A percentile compares a stretch with the other conserved stretches of the same genome.
These are phyloP conservation scores for Aspergillus kassunensis DNA, from an alignment of 495 filamentous ascomycete species.

Conservation along the genomic window DNA sequence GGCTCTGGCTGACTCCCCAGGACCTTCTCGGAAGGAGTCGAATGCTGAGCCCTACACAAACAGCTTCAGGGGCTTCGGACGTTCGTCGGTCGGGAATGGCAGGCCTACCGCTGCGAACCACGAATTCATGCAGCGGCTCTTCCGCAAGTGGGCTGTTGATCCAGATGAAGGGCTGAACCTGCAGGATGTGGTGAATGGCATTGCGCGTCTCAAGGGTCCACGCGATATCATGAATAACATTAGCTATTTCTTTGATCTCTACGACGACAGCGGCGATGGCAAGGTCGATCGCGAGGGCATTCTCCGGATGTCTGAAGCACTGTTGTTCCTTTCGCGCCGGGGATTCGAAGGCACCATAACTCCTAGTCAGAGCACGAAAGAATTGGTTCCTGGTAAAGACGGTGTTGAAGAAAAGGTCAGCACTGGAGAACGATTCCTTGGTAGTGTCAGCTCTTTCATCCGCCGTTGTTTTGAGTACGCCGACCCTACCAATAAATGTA, in stretches of 20 bases:
- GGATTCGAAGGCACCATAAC: conserved; percentile 72
- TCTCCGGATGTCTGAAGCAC: conserved; percentile 85
- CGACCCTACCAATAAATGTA: conserved; percentile 68
- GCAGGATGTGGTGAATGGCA: conserved; percentile 84
- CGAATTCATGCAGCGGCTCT: conserved; percentile 89
- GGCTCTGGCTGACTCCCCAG: conserved; percentile 79
- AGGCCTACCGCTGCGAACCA: conserved; percentile 83
- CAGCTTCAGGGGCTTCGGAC: conserved; percentile 44
- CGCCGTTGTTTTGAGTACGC: conserved; percentile 96
- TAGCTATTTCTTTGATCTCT: conserved; percentile 94
- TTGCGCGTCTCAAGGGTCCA: conserved; percentile 86
- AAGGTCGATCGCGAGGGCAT: conserved; percentile 97
- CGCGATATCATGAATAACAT: conserved; percentile 96
- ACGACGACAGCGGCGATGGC: conserved; percentile 89
- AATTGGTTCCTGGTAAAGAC: conserved; percentile 24
- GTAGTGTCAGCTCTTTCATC: conserved; percentile 92
- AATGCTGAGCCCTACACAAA: conserved; percentile 49
- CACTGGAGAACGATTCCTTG: conserved; percentile 76
- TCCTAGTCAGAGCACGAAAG: conserved; percentile 41
- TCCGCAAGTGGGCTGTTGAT: conserved; percentile 80
- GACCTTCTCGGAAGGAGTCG: conserved; percentile 53
- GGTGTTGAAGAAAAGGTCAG: conserved; percentile 38
- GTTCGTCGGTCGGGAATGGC: conserved; percentile 67
- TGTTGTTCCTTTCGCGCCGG: conserved; percentile 85
- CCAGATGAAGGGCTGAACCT: conserved; percentile 71